phyloP scores from a whole-genome alignment of 371 early-diverging fungal genomes.

The Rhizomucor miehei region DNA sequence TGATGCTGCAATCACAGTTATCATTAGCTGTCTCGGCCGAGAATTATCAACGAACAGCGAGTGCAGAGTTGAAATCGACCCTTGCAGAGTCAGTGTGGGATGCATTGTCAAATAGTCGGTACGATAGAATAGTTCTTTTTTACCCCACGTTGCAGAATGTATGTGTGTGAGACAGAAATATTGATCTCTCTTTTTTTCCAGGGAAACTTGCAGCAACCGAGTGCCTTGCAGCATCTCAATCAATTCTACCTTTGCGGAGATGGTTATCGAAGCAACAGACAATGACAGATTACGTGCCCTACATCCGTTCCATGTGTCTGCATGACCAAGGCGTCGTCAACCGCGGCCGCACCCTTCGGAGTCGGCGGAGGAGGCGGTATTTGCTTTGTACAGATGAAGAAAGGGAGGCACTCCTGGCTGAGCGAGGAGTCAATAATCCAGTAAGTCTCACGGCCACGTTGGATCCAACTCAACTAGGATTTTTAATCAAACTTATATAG shows the following conservation, averaged over 20 bases:
- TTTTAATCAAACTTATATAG: background rate
- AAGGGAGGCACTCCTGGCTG: background rate
- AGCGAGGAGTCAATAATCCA: too few relatives aligned
- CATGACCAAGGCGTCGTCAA: conserved; percentile 19
- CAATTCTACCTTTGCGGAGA: conserved; percentile 9
- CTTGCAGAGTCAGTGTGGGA: conserved; percentile 1
- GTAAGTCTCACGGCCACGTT: too few relatives aligned
- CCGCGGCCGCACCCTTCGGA: conserved; percentile 12
- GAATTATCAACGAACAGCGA: background rate
- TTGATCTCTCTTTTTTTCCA: too few relatives aligned
- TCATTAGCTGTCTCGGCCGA: too few relatives aligned
- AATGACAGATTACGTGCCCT: conserved; percentile 22
- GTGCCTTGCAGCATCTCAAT: conserved; percentile 1
- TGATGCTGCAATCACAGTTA: too few relatives aligned
- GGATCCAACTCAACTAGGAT: background rate
- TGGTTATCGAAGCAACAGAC: conserved; percentile 1
- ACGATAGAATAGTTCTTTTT: too few relatives aligned
- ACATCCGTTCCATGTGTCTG: conserved; percentile 16
- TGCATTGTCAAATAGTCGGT: background rate
- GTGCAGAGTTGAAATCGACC: background rate
- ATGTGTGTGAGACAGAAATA: too few relatives aligned
- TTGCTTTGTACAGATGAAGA: conserved; percentile 3
- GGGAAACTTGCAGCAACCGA: conserved; percentile 1
- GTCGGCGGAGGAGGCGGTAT: conserved; percentile 10
- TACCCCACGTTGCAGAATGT: too few relatives aligned